These are phyloP conservation scores for Acidomyces sp. DNA, from an alignment of 495 filamentous ascomycete species.

Conservation along the genomic window DNA sequence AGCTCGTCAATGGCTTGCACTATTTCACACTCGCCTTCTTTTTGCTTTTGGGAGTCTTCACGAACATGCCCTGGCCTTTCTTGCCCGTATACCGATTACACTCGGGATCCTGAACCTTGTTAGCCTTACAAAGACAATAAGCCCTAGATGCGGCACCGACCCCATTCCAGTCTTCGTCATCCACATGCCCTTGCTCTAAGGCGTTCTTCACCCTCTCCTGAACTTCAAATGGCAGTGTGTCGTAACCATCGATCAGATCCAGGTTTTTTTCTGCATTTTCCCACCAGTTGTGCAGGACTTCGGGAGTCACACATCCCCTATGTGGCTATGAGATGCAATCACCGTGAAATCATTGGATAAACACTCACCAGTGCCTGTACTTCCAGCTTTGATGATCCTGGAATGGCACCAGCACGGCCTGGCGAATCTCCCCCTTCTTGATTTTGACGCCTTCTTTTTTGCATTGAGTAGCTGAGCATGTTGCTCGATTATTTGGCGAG, in stretches of 20 bases:
- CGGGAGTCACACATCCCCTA: conserved; percentile 73
- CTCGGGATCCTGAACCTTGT: conserved; percentile 45
- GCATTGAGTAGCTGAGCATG: conserved; percentile 55
- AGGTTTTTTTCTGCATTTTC: conserved; percentile 50
- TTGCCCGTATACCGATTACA: conserved; percentile 37
- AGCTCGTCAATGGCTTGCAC: not conserved
- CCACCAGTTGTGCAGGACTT: conserved; percentile 43
- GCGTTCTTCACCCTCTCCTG: conserved; percentile 51
- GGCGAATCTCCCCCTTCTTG: conserved; percentile 58
- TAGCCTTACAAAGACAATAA: conserved; percentile 4
- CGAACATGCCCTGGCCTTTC: conserved; percentile 11
- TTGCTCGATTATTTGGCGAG: conserved; percentile 46
- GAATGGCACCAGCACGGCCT: conserved; percentile 52
- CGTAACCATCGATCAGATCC: conserved; percentile 68
- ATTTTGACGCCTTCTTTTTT: conserved; percentile 54
- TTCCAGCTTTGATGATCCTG: conserved; percentile 38
- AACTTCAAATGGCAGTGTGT: conserved; percentile 48
- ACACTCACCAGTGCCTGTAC: conserved; percentile 67
- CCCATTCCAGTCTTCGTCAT: conserved; percentile 64
- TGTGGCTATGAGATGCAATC: not conserved
- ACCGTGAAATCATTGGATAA: not conserved
- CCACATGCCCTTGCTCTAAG: conserved; percentile 57
- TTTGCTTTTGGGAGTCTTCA: conserved; percentile 30
- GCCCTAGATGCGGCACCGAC: conserved; percentile 38
- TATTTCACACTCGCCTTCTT: not conserved